Percentiles rank a stretch among this genome's conserved stretches.
Evolutionary conservation across 495 filamentous ascomycete genomes (phyloP).

Genomic region (Rusavskia elegans): DNA sequence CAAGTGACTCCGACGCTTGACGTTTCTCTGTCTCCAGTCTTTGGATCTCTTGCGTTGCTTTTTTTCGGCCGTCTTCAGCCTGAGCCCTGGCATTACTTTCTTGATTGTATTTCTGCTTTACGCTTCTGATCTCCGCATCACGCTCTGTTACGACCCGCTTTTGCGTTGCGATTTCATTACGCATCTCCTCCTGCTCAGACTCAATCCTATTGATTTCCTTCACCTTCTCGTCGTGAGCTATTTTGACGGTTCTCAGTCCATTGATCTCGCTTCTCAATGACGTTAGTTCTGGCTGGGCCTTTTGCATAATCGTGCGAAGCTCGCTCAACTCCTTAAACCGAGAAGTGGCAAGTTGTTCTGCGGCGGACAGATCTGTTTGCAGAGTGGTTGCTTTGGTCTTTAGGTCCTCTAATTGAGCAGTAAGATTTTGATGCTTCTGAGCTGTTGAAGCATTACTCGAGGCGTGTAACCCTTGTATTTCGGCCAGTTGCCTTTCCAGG

Average conservation of each 20-base stretch:
- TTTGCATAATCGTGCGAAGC: conserved; percentile 59
- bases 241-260: conserved; percentile 51
- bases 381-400: conserved; percentile 52
- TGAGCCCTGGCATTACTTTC: conserved; percentile 56
- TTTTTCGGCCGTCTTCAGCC: conserved; percentile 59
- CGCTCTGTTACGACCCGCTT: conserved; percentile 54
- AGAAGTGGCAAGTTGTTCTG: conserved; percentile 67
- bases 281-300: conserved; percentile 71
- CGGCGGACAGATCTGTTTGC: conserved; percentile 72
- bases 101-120: conserved; percentile 60
- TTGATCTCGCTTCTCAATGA: conserved; percentile 59
- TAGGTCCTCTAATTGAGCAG: conserved; percentile 57
- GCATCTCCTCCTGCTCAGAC: conserved; percentile 63
- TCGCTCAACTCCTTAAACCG: conserved; percentile 82
- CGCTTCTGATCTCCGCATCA: conserved; percentile 56
- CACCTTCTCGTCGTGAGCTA: conserved; percentile 52
- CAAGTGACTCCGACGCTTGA: conserved; percentile 52
- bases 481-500: conserved; percentile 45
- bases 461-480: conserved; percentile 38
- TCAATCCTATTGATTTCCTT: conserved; percentile 60
- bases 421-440: conserved; percentile 41
- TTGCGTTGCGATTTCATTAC: conserved; percentile 49
- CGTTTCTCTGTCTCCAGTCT: conserved; percentile 62
- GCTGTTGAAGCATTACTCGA: conserved; percentile 32
- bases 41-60: conserved; percentile 57